Conservation (phyloP, 1,284 basidiomycete genomes). For the Ceratobasidium sp. region DNA sequence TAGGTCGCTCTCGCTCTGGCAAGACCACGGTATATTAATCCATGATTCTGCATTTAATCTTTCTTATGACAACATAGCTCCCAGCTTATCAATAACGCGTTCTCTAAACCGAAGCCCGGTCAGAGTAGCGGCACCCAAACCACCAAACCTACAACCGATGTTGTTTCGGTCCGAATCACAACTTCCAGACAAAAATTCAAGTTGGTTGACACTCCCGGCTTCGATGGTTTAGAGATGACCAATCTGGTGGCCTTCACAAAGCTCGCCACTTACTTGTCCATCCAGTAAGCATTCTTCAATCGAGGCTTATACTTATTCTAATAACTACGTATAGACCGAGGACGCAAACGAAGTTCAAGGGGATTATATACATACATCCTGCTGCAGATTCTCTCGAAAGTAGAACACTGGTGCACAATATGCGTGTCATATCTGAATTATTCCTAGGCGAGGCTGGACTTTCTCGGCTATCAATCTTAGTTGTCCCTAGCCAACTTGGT, state of each 20-base stretch:
- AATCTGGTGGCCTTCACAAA: conserved; percentile 3
- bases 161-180: background rate
- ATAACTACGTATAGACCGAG: background rate
- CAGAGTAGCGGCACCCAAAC: background rate
- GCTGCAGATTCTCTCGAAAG: conserved; percentile 12
- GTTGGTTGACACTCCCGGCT: conserved; percentile 30
- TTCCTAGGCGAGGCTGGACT: conserved; percentile 8
- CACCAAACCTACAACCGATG: background rate
- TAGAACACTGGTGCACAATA: conserved; percentile 10
- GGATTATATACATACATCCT: conserved; percentile 12
- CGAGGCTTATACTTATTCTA: background rate
- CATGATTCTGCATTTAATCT: background rate
- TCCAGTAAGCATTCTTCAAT: background rate
- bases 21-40: conserved; percentile 3
- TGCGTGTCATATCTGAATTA: conserved; percentile 2
- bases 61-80: background rate
- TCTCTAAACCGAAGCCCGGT: background rate
- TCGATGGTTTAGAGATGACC: conserved; percentile 9
- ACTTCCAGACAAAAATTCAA: conserved; percentile 14
- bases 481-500: background rate
- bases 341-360: background rate
- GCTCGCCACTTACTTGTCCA: conserved; percentile 1
- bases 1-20: conserved; percentile 24
- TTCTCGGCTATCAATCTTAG: conserved; percentile 6
- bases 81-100: conserved; percentile 1